These are phyloP conservation scores for Conidiobolus coronatus DNA, from an alignment of 371 early-diverging fungal species.

Conservation along the genomic window DNA sequence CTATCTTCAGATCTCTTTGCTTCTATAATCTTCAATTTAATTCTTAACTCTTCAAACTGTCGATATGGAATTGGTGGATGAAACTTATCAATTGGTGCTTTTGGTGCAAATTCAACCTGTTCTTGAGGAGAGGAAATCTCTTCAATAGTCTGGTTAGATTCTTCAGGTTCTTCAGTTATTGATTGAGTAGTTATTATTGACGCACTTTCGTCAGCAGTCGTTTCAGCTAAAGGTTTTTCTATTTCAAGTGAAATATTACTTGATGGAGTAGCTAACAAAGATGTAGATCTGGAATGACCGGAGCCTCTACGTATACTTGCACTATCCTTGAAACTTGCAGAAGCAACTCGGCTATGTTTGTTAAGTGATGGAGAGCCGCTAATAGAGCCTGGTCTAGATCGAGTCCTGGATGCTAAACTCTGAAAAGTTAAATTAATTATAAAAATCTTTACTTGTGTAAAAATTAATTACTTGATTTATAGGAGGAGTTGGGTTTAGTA, in stretches of 20 bases:
- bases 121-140: not conserved
- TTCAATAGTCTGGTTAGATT: not conserved
- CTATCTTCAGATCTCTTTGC: constrained; percentile 60
- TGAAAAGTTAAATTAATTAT: not conserved
- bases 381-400: not conserved
- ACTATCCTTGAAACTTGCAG: not conserved
- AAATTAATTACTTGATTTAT: constrained; percentile 7
- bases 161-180: not conserved
- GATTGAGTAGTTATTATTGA: too few relatives aligned
- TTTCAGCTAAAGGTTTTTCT: not conserved
- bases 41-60: constrained; percentile 62
- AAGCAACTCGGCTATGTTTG: constrained; percentile 2
- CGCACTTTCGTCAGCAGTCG: not conserved
- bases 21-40: constrained; percentile 57
- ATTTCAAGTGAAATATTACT: too few relatives aligned
- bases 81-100: not conserved
- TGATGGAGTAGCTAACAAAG: too few relatives aligned
- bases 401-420: not conserved
- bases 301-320: too few relatives aligned
- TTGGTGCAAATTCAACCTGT: not conserved
- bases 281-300: too few relatives aligned
- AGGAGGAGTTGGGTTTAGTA: constrained; percentile 11
- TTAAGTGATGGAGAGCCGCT: not conserved
- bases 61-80: constrained; percentile 14
- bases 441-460: not conserved